phyloP scores from a whole-genome alignment of 345 rosid genomes.

The Salix caprea region DNA sequence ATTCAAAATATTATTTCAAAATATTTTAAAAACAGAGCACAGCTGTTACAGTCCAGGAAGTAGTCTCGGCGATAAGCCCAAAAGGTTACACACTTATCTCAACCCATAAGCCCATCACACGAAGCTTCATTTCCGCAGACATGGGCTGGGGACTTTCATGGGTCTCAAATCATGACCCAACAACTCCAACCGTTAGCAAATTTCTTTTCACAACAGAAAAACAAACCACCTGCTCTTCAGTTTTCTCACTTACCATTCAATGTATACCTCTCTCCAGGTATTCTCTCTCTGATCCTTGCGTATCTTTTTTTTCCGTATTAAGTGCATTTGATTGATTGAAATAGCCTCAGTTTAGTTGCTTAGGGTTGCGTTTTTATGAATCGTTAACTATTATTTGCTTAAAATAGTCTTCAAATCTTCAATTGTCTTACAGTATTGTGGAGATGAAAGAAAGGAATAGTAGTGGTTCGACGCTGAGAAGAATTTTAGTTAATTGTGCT shows the following conservation, averaged over 20 bases:
- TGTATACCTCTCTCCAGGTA: constrained; percentile 1
- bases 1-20: no score
- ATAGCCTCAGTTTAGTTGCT: background rate
- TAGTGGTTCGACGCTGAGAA: constrained; percentile 51
- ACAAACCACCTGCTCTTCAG: background rate
- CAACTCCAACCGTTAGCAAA: no score
- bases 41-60: no score
- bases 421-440: constrained; percentile 27
- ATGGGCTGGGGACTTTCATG: no score
- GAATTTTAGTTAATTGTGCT: constrained; percentile 74
- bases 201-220: background rate
- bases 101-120: no score
- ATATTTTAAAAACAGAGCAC: no score
- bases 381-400: background rate
- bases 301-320: background rate
- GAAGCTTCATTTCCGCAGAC: no score
- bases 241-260: background rate
- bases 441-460: constrained; percentile 79
- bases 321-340: background rate
- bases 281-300: background rate
- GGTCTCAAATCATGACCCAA: no score
- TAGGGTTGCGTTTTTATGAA: background rate
- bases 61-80: no score
- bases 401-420: background rate
- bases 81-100: no score